A percentile compares a stretch with the other conserved stretches of the same genome.
phyloP scores from a whole-genome alignment of 345 rosid species.

The Eucalyptus pumila region DNA sequence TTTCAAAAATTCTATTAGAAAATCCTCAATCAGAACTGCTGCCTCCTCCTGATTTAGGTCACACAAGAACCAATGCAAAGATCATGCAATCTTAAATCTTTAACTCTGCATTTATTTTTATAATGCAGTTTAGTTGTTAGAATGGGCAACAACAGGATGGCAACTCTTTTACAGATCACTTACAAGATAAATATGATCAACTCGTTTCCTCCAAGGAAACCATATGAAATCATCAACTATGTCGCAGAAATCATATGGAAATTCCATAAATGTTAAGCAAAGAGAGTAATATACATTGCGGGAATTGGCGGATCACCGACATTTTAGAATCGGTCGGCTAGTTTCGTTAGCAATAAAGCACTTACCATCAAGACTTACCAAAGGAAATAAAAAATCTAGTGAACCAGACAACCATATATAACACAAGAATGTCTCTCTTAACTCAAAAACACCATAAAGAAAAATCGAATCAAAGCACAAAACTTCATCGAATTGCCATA shows the following conservation, averaged over 20 bases:
- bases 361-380: background rate
- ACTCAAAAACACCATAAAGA: background rate
- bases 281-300: background rate
- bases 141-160: background rate
- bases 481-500: background rate
- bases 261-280: background rate
- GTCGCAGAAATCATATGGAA: background rate
- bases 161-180: background rate
- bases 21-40: background rate
- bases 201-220: background rate
- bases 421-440: background rate
- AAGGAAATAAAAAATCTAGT: background rate
- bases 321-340: background rate
- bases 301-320: background rate
- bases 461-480: background rate
- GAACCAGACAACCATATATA: background rate
- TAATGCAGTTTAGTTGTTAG: background rate
- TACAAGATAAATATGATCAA: background rate
- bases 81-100: background rate
- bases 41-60: background rate
- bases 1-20: background rate
- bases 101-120: background rate
- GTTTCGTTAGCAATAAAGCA: background rate
- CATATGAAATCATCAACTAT: background rate
- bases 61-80: background rate